phyloP scores from a whole-genome alignment of 495 filamentous ascomycete species.

The Aspergillus cristatus region DNA sequence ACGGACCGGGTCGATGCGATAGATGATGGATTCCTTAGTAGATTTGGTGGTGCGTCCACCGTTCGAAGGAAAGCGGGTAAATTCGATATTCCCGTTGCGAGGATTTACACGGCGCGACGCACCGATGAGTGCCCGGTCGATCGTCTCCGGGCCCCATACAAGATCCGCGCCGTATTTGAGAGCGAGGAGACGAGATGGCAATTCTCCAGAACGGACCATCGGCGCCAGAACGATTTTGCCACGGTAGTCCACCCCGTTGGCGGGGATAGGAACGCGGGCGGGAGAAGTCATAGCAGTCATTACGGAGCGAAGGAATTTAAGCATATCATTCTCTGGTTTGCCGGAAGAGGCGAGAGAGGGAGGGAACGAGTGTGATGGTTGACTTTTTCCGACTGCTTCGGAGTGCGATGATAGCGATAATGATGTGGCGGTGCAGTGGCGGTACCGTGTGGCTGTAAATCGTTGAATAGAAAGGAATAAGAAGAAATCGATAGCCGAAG shows the following conservation, averaged over 20 bases:
- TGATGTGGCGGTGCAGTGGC: too few relatives aligned
- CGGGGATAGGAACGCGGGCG: constrained; percentile 68
- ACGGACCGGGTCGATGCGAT: constrained; percentile 64
- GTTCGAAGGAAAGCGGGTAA: too few relatives aligned
- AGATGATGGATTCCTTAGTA: constrained; percentile 69
- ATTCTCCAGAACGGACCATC: constrained; percentile 93
- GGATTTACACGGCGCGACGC: constrained; percentile 66
- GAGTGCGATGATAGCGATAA: too few relatives aligned
- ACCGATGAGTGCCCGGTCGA: constrained; percentile 85
- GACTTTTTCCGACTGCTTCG: too few relatives aligned
- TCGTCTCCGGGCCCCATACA: constrained; percentile 95
- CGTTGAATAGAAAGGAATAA: too few relatives aligned
- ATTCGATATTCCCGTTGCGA: constrained; percentile 69
- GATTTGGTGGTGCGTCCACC: too few relatives aligned
- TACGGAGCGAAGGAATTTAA: constrained; percentile 32
- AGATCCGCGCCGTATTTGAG: constrained; percentile 93
- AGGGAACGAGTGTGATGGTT: too few relatives aligned
- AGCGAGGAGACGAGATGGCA: constrained; percentile 77
- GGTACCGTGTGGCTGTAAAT: too few relatives aligned
- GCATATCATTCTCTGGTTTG: too few relatives aligned
- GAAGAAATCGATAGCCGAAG: too few relatives aligned
- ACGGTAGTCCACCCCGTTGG: constrained; percentile 84
- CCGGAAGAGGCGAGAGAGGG: too few relatives aligned
- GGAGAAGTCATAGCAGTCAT: constrained; percentile 49
- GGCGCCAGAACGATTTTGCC: constrained; percentile 90